Evolutionary conservation across 2,329 filamentous ascomycete genomes (phyloP).

Genomic region (Monilinia vaccinii-corymbosi): DNA sequence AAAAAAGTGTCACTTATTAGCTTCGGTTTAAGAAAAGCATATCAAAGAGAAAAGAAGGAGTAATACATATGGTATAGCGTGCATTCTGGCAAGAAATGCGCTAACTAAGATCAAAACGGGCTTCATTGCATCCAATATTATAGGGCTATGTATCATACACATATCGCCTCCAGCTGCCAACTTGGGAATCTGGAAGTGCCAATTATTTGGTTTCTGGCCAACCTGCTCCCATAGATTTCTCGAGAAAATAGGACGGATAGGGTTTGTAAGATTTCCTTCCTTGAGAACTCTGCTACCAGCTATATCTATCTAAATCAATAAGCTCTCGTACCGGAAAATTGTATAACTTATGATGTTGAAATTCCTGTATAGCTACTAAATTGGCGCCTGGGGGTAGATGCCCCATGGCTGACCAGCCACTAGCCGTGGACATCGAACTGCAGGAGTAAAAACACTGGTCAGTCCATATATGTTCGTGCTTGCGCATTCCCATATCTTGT

Average conservation of each 20-base stretch:
- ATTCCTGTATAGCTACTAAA: neutral
- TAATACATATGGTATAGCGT: neutral
- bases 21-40: neutral
- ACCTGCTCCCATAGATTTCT: neutral
- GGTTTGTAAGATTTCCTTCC: neutral
- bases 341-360: neutral
- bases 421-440: neutral
- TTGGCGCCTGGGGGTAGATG: neutral
- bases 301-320: constrained; percentile 6
- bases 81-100: constrained; percentile 15
- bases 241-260: neutral
- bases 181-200: neutral
- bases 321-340: neutral
- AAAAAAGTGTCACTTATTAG: neutral
- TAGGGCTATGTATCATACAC: constrained; percentile 11
- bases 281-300: neutral
- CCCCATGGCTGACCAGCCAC: neutral
- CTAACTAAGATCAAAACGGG: constrained; percentile 23
- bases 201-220: neutral
- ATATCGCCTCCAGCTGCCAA: neutral
- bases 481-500: neutral
- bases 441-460: neutral
- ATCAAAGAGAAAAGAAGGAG: neutral
- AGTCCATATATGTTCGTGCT: neutral
- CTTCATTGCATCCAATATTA: constrained; percentile 14